Conservation (phyloP, 78 protist species). For the Protostelium mycophagum region DNA sequence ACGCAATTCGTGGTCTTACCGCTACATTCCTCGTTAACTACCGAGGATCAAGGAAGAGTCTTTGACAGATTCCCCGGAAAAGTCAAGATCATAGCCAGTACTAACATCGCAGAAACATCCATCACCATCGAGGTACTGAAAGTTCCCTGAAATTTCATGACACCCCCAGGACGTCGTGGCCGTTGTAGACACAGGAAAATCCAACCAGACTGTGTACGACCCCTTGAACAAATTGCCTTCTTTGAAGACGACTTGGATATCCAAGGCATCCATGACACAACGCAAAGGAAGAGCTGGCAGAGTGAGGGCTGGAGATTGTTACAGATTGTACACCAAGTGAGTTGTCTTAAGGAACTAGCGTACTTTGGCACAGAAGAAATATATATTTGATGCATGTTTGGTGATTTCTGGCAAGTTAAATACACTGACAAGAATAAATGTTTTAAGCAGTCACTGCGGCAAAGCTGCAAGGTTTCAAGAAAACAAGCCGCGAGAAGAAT, state of each 20-base stretch:
- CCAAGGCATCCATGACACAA: conserved; percentile 68
- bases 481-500: too few species aligned
- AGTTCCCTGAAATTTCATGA: too few species aligned
- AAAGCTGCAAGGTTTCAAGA: too few species aligned
- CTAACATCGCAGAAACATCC: conserved; percentile 92
- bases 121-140: conserved; percentile 90
- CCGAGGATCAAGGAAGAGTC: conserved; percentile 55
- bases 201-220: conserved; percentile 73
- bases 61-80: conserved; percentile 61
- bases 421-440: background rate
- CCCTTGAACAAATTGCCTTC: conserved; percentile 31
- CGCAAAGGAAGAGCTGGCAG: conserved; percentile 91
- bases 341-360: background rate
- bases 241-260: conserved; percentile 56
- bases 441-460: background rate
- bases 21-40: conserved; percentile 55
- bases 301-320: conserved; percentile 71
- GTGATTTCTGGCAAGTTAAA: background rate
- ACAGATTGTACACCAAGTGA: conserved; percentile 51
- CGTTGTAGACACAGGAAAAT: conserved; percentile 85
- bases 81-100: conserved; percentile 77
- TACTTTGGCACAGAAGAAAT: background rate
- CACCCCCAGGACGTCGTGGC: conserved; percentile 72
- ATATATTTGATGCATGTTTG: background rate
- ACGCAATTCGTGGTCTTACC: conserved; percentile 23